Conservation (phyloP, 2,329 filamentous ascomycete genomes). For the Pyrenochaeta sp. region DNA sequence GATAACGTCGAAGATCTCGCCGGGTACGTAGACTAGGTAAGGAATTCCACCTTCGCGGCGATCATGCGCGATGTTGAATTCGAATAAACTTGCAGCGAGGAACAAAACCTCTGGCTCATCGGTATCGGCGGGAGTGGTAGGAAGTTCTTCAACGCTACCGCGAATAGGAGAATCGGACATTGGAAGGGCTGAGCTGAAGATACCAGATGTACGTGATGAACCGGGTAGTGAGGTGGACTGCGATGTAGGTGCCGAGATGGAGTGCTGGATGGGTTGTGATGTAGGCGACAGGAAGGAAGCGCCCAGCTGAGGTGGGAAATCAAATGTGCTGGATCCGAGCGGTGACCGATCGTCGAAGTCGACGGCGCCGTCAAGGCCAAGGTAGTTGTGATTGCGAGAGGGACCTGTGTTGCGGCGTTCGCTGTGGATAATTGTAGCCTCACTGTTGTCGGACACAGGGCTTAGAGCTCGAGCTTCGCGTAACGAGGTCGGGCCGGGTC, state of each 20-base stretch:
- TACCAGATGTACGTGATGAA: slow-evolving; percentile 69
- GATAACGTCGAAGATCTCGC: slow-evolving; percentile 78
- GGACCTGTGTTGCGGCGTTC: slow-evolving; percentile 34
- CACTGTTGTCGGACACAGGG: slow-evolving; percentile 40
- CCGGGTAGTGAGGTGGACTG: slow-evolving; percentile 36
- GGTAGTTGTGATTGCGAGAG: slow-evolving; percentile 31
- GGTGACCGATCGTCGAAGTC: slow-evolving; percentile 32
- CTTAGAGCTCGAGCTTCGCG: slow-evolving; percentile 36
- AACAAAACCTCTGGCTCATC: slow-evolving; percentile 80
- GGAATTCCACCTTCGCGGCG: slow-evolving; percentile 94
- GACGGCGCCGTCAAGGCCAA: slow-evolving; percentile 39
- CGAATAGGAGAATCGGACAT: slow-evolving; percentile 66
- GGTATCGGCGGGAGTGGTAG: slow-evolving; percentile 52
- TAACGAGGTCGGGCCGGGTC: slow-evolving; percentile 25
- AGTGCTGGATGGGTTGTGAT: slow-evolving; percentile 24
- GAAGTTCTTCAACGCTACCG: slow-evolving; percentile 32
- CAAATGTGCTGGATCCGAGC: slow-evolving; percentile 24
- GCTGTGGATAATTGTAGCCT: slow-evolving; percentile 32
- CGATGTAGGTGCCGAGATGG: slow-evolving; percentile 27
- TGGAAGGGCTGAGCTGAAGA: slow-evolving; percentile 89
- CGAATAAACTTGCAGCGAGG: slow-evolving; percentile 90
- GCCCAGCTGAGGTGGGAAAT: slow-evolving; percentile 38
- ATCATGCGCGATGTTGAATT: slow-evolving; percentile 94
- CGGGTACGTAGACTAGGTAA: slow-evolving; percentile 93
- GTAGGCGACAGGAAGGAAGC: slow-evolving; percentile 38